These are phyloP conservation scores for Flagelloscypha sp. DNA, from an alignment of 768 basidiomycete genomes.

Conservation along the genomic window DNA sequence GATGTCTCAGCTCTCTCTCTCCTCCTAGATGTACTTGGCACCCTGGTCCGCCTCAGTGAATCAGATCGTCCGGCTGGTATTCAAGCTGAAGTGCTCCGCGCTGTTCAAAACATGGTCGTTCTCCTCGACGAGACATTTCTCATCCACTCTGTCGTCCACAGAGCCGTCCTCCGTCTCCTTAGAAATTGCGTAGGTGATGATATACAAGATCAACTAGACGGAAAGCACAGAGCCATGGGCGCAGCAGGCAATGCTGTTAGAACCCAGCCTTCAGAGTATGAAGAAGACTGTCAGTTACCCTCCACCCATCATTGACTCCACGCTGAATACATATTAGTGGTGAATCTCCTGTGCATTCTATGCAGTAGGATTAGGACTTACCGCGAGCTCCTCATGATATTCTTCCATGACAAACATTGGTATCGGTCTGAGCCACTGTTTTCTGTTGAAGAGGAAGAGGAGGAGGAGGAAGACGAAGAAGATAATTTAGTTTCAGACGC, in stretches of 20 bases:
- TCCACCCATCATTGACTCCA: slow-evolving; percentile 7
- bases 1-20: slow-evolving; percentile 3
- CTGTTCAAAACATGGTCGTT: slow-evolving; percentile 86
- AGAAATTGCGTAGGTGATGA: slow-evolving; percentile 90
- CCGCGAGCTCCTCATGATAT: slow-evolving; percentile 89
- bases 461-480: slow-evolving; percentile 49
- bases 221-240: slow-evolving; percentile 62
- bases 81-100: slow-evolving; percentile 79
- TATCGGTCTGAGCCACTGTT: slow-evolving; percentile 70
- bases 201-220: slow-evolving; percentile 80
- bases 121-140: slow-evolving; percentile 90
- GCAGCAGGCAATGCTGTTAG: slow-evolving; percentile 68
- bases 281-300: slow-evolving; percentile 67
- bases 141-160: slow-evolving; percentile 85
- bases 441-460: slow-evolving; percentile 68
- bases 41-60: slow-evolving; percentile 80
- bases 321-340: slow-evolving; percentile 56
- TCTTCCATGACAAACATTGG: slow-evolving; percentile 94
- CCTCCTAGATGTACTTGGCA: slow-evolving; percentile 65
- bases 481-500: no score
- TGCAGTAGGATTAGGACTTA: slow-evolving; percentile 88
- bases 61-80: slow-evolving; percentile 82
- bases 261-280: slow-evolving; percentile 78
- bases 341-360: slow-evolving; percentile 84
- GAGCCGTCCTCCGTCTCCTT: slow-evolving; percentile 76